Percentiles rank a stretch among this genome's conserved stretches.
These are phyloP conservation scores for Penicillium robsamsonii DNA, from an alignment of 495 filamentous ascomycete species.

Conservation along the genomic window DNA sequence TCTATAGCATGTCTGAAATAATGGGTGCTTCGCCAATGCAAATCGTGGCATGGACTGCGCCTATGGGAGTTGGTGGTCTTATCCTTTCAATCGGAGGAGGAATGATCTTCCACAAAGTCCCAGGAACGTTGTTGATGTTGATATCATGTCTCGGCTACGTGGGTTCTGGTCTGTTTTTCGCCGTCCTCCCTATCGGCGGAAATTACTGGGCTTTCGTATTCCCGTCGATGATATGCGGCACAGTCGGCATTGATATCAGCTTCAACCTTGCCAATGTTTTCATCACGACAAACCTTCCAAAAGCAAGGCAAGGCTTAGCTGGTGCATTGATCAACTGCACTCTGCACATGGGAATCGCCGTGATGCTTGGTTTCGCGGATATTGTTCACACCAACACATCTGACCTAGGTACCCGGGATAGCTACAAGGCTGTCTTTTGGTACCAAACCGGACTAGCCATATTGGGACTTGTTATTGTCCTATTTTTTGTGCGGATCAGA, in stretches of 20 bases:
- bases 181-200: slow-evolving; percentile 60
- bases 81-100: slow-evolving; percentile 70
- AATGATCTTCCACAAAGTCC: slow-evolving; percentile 71
- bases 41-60: slow-evolving; percentile 75
- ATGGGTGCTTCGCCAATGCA: slow-evolving; percentile 66
- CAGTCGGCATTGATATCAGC: slow-evolving; percentile 78
- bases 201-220: slow-evolving; percentile 75
- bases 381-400: slow-evolving; percentile 57
- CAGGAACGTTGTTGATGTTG: slow-evolving; percentile 67
- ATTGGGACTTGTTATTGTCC: slow-evolving; percentile 54
- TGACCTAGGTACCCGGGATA: slow-evolving; percentile 41
- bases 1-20: slow-evolving; percentile 58
- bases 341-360: slow-evolving; percentile 78
- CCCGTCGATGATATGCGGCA: slow-evolving; percentile 78
- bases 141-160: slow-evolving; percentile 66
- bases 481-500: slow-evolving; percentile 61
- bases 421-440: slow-evolving; percentile 68
- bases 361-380: slow-evolving; percentile 76
- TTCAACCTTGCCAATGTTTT: slow-evolving; percentile 85
- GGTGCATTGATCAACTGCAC: slow-evolving; percentile 66
- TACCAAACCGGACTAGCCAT: slow-evolving; percentile 58
- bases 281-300: slow-evolving; percentile 71
- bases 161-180: slow-evolving; percentile 66
- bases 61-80: slow-evolving; percentile 73
- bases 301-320: slow-evolving; percentile 69